Evolutionary conservation across 768 basidiomycete genomes (phyloP).

Genomic region (Hortiboletus campestris): DNA sequence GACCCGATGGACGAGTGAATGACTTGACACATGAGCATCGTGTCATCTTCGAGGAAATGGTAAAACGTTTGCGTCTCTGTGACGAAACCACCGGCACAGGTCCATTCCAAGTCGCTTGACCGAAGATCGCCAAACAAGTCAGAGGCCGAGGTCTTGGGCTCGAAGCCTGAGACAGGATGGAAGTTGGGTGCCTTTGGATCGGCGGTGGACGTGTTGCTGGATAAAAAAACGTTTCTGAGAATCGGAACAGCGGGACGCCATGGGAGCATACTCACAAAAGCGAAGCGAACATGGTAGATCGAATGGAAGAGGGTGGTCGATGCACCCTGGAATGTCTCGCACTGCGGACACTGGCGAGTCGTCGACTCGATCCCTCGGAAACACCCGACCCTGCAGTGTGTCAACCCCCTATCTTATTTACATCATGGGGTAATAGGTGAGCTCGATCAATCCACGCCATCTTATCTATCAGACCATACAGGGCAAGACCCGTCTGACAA

Average conservation of each 20-base stretch:
- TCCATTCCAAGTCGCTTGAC: constrained; percentile 76
- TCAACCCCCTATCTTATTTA: too few relatives aligned
- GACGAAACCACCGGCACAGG: constrained; percentile 77
- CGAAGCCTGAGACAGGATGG: constrained; percentile 64
- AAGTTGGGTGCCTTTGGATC: constrained; percentile 77
- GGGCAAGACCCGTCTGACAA: too few relatives aligned
- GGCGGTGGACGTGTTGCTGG: constrained; percentile 52
- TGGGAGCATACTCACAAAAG: constrained; percentile 62
- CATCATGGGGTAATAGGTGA: too few relatives aligned
- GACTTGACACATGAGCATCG: constrained; percentile 74
- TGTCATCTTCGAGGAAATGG: constrained; percentile 75
- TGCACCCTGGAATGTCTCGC: background rate
- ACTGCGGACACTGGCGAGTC: too few relatives aligned
- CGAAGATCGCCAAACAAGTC: constrained; percentile 77
- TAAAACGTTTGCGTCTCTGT: constrained; percentile 94
- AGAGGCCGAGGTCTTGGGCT: constrained; percentile 46
- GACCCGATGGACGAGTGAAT: constrained; percentile 90
- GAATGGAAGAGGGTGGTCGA: background rate
- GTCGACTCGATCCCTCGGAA: constrained; percentile 3
- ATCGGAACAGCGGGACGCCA: background rate
- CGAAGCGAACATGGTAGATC: constrained; percentile 70
- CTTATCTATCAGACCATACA: too few relatives aligned
- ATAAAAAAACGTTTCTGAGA: constrained; percentile 10
- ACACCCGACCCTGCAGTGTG: background rate
- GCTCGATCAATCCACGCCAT: too few relatives aligned